Evolutionary conservation across 352 stramenopile genomes (phyloP).

Genomic region (Peronospora belbahrii): DNA sequence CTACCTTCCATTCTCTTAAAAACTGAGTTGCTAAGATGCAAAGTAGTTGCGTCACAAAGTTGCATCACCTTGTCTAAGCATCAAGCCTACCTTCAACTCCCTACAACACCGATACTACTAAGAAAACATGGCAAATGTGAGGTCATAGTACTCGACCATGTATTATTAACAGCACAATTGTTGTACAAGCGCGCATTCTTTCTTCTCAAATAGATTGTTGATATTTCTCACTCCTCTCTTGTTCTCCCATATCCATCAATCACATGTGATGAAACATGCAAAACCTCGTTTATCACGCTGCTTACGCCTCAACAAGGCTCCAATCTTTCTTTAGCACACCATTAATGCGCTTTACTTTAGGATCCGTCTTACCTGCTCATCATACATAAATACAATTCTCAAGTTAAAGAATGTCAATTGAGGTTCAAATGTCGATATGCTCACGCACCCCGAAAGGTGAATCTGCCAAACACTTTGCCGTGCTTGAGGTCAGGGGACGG

Average conservation of each 20-base stretch:
- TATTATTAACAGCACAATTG: no score
- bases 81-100: neutral
- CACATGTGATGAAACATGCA: no score
- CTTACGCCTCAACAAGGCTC: conserved; percentile 23
- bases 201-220: no score
- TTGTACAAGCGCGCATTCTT: no score
- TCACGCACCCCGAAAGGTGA: conserved; percentile 73
- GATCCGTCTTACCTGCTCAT: conserved; percentile 53
- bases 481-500: conserved; percentile 75
- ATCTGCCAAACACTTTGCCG: conserved; percentile 75
- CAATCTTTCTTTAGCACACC: conserved; percentile 72
- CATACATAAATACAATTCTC: conserved; percentile 4
- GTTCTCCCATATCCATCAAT: no score
- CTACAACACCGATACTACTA: neutral
- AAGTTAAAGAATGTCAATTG: neutral
- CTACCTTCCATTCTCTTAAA: no score
- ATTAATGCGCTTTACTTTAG: conserved; percentile 71
- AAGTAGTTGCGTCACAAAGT: neutral
- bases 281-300: no score
- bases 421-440: neutral
- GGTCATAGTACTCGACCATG: conserved; percentile 25
- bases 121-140: conserved; percentile 5
- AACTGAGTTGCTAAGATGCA: neutral
- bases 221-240: no score
- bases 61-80: neutral